Base-by-base conservation (phyloP, 495 filamentous ascomycete species). In the Neurospora terricola region DNA sequence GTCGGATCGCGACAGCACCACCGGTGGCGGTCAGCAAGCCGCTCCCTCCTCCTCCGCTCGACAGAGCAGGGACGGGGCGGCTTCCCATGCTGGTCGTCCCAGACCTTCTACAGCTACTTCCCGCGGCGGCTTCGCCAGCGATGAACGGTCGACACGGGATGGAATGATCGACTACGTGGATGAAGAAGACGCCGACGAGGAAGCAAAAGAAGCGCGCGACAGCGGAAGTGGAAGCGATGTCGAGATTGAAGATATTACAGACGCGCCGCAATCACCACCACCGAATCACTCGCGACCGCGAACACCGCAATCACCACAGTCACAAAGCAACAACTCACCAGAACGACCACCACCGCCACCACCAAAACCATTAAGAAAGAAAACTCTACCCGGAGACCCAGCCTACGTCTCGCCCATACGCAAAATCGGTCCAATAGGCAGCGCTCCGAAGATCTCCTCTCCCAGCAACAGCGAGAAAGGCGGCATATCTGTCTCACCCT, bases 391-490 rank as follows among this genome's bases (percentile, higher is more conserved):
- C 6, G 54, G 23, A 6, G 23, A 62, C 38, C 77, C 79, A 1
- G 79, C 80, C 48, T 78, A 82, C 72, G 76, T 82, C 7, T 62
- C 79, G 0, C 79, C 80, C 8, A 82, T 82, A 62, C 73, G 77
- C 23, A 77, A 76, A 36, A 82, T 82, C 30, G 76, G 75, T 9
- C 54, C 54, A 27, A 62, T 62, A 62, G 54, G 54, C 5, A 74
- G 69, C 70, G 78, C 80, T 14, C 73, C 76, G 0, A 62, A 70
- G 8, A 59, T 77, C 34, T 70, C 76, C 12, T 74, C 76, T 10
- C 40, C 34, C n/a, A 62, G 27, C 54, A 62, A 62, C 23, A 34
- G 54, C 12, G 34, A 38, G 34, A 62, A 62, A 12, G 71, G 62
- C 36, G 76, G 74, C 10, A 79, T 80, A 54, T 71, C 62, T 14